Conservation (phyloP, 139 green algal genomes). For the Eudorina sp. region DNA sequence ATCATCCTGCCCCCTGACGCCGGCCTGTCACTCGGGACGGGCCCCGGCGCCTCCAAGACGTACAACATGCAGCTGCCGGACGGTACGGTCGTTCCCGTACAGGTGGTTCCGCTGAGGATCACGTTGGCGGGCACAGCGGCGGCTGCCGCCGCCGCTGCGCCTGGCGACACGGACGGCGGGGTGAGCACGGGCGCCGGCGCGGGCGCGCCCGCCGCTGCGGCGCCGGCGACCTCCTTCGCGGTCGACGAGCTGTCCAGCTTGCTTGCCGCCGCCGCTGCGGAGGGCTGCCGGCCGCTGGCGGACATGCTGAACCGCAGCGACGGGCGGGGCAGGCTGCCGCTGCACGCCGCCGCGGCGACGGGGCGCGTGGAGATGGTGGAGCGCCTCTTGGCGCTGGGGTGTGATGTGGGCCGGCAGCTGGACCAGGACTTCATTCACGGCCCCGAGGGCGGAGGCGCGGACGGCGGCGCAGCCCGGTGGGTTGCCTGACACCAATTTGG, state of each 20-base stretch:
- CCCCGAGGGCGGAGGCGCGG: not conserved
- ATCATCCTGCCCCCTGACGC: not conserved
- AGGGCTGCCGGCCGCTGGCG: not conserved
- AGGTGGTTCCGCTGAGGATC: constrained; percentile 26
- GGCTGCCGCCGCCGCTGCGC: not conserved
- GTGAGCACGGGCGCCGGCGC: too few relatives aligned
- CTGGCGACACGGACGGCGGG: not conserved
- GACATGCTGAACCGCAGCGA: constrained; percentile 39
- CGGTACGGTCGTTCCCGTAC: constrained; percentile 11
- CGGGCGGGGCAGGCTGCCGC: constrained; percentile 12
- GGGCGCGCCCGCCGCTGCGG: not conserved
- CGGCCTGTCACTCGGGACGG: not conserved
- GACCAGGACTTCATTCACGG: constrained; percentile 31
- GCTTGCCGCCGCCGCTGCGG: not conserved
- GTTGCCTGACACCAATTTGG: too few relatives aligned
- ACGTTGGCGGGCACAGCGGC: not conserved
- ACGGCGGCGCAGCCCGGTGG: not conserved
- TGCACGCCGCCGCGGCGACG: constrained; percentile 39
- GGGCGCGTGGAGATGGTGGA: constrained; percentile 40
- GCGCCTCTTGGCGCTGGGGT: constrained; percentile 39
- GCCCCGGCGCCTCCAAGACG: not conserved
- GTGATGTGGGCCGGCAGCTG: not conserved
- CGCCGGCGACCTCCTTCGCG: not conserved
- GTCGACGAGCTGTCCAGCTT: not conserved
- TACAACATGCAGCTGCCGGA: constrained; percentile 38